Conservation (phyloP, 768 basidiomycete genomes). For the Tylopilus felleus region DNA sequence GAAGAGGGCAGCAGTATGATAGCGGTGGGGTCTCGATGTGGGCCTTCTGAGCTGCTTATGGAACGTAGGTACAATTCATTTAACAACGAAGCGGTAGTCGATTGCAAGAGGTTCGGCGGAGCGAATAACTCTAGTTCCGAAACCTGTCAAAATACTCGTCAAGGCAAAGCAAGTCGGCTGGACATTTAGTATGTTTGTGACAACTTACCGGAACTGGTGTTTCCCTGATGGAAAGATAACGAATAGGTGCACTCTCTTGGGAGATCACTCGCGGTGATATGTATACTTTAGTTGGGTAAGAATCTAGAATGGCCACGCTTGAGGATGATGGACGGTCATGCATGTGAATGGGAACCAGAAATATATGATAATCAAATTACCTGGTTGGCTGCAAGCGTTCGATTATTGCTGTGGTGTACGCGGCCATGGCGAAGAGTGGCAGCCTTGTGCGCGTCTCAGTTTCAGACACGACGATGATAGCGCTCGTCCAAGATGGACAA, state of each 20-base stretch:
- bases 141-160: conserved; percentile 25
- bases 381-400: conserved; percentile 43
- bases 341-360: neutral
- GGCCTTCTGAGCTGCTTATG: neutral
- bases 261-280: conserved; percentile 35
- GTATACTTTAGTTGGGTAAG: conserved; percentile 50
- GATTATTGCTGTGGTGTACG: conserved; percentile 44
- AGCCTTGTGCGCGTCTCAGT: conserved; percentile 38
- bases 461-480: conserved; percentile 53
- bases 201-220: conserved; percentile 9
- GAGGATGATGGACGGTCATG: neutral
- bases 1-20: conserved; percentile 50
- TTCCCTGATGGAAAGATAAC: conserved; percentile 43
- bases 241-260: conserved; percentile 46
- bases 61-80: conserved; percentile 19
- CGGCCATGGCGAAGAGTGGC: conserved; percentile 49
- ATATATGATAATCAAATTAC: conserved; percentile 26
- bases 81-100: conserved; percentile 53
- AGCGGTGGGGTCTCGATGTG: neutral
- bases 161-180: neutral
- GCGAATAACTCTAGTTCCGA: conserved; percentile 38
- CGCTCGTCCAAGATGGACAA: conserved; percentile 45
- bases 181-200: neutral
- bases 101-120: conserved; percentile 57
- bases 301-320: conserved; percentile 51